Percentiles rank a stretch among this genome's conserved stretches.
These are phyloP conservation scores for Phalaenopsis aphrodite DNA, from an alignment of 106 monocot species.

Conservation along the genomic window DNA sequence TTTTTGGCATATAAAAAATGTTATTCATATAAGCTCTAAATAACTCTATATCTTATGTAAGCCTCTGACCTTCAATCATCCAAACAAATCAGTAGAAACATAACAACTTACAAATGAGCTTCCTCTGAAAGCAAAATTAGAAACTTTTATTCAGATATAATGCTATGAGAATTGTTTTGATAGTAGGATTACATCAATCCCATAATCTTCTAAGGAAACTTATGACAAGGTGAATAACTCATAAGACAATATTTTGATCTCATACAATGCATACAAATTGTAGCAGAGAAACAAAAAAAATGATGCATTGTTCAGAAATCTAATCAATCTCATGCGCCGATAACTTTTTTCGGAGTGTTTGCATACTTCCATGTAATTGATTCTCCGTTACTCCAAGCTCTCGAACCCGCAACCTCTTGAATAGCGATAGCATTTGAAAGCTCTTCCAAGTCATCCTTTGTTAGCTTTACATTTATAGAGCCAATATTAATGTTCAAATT, in stretches of 20 bases:
- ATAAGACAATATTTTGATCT: neutral
- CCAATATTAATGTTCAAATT: conserved; percentile 10
- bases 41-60: no score
- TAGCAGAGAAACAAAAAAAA: neutral
- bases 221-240: no score
- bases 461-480: conserved; percentile 3
- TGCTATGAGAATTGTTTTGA: no score
- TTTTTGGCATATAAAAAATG: no score
- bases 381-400: neutral
- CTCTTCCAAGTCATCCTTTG: conserved; percentile 13
- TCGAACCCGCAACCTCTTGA: conserved; percentile 8
- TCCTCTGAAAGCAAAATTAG: no score
- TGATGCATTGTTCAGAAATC: neutral
- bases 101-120: no score
- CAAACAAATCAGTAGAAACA: no score
- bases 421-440: neutral
- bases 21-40: no score
- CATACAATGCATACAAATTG: neutral
- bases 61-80: no score
- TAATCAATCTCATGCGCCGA: neutral
- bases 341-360: conserved; percentile 4
- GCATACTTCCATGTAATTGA: conserved; percentile 1
- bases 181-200: no score
- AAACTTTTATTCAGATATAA: no score
- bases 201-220: no score